Percentiles rank a stretch among this genome's conserved stretches.
phyloP scores from a whole-genome alignment of 1,284 basidiomycete genomes.

The Anthracocystis setariae region DNA sequence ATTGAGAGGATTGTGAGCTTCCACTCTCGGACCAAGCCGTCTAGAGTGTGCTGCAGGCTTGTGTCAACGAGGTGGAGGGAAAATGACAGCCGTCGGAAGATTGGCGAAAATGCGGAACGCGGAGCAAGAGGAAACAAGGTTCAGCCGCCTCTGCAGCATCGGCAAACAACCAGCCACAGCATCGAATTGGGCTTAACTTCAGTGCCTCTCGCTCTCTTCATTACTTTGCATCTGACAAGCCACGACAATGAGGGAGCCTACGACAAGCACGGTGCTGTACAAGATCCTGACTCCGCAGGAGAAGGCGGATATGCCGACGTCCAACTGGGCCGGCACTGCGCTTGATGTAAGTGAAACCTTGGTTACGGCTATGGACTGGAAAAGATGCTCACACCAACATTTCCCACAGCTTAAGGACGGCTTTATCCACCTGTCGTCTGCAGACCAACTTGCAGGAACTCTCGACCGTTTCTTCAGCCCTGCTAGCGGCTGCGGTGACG shows the following conservation, averaged over 20 bases:
- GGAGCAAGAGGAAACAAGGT: constrained; percentile 2
- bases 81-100: background rate
- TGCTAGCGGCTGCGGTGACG: constrained; percentile 42
- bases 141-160: too few relatives aligned
- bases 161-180: constrained; percentile 9
- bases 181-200: background rate
- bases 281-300: constrained; percentile 60
- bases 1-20: background rate
- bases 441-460: constrained; percentile 51
- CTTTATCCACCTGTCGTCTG: constrained; percentile 60
- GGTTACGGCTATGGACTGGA: background rate
- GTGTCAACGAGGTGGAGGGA: constrained; percentile 28
- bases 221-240: background rate
- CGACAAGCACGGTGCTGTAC: constrained; percentile 54
- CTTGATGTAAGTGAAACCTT: constrained; percentile 50
- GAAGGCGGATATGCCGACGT: constrained; percentile 34
- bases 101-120: constrained; percentile 10
- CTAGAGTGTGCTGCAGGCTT: constrained; percentile 5
- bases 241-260: constrained; percentile 43
- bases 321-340: constrained; percentile 51
- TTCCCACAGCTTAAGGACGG: constrained; percentile 49
- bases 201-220: background rate
- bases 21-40: background rate
- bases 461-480: constrained; percentile 54
- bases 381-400: too few relatives aligned